phyloP scores from a whole-genome alignment of 257 asterid species.

The Thymus quinquecostatus region DNA sequence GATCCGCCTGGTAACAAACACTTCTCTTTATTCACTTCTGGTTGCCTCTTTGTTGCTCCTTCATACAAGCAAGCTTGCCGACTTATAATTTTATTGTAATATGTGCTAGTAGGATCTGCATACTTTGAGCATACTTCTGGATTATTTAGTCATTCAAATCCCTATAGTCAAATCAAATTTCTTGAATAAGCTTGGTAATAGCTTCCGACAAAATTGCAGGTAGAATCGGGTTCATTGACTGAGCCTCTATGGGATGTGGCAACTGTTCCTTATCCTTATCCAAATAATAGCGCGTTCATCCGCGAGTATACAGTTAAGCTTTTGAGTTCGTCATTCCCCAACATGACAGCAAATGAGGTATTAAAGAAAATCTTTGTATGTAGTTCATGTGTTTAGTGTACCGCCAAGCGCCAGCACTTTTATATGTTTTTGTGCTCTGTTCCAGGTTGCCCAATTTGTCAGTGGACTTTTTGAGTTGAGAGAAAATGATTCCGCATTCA shows the following conservation, averaged over 20 bases:
- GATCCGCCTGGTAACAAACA: conserved; percentile 63
- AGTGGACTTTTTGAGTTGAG: conserved; percentile 74
- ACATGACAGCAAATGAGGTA: conserved; percentile 87
- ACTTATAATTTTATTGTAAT: conserved; percentile 14
- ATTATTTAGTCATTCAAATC: not conserved
- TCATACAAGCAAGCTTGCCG: conserved; percentile 11
- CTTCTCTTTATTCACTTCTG: conserved; percentile 2
- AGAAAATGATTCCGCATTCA: conserved; percentile 61
- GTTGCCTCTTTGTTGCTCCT: not conserved
- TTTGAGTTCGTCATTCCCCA: conserved; percentile 79
- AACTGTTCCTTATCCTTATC: conserved; percentile 57
- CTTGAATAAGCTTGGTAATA: conserved; percentile 18
- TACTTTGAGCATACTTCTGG: not conserved
- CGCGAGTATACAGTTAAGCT: conserved; percentile 85
- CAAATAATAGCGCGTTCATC: conserved; percentile 66
- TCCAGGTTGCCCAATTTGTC: conserved; percentile 82
- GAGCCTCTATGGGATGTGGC: conserved; percentile 87
- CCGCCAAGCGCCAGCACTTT: not conserved
- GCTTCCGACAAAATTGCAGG: conserved; percentile 46
- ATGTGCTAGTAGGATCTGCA: conserved; percentile 21
- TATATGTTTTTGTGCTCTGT: conserved; percentile 15
- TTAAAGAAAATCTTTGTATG: conserved; percentile 12
- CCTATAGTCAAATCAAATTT: conserved; percentile 4
- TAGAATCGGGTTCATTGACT: conserved; percentile 61
- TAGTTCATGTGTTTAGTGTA: conserved; percentile 16